A percentile compares a stretch with the other conserved stretches of the same genome.
Evolutionary conservation across 805 yeast species (phyloP).

Genomic region (Saturnispora halmiae): DNA sequence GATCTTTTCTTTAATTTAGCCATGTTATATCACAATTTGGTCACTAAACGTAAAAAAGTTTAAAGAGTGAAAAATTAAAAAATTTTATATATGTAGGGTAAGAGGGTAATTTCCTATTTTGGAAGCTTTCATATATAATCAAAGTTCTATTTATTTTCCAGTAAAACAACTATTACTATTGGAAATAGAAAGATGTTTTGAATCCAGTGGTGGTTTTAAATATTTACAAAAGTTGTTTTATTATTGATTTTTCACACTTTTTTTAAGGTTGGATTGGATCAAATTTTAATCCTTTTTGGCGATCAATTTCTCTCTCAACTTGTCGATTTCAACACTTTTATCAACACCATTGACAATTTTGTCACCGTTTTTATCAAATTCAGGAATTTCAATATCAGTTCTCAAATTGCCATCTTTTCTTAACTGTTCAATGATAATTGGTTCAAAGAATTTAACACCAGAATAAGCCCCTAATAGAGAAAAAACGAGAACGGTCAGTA

Average conservation of each 20-base stretch:
- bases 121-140: too few species aligned
- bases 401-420: conserved; percentile 58
- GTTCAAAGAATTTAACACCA: conserved; percentile 65
- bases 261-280: neutral
- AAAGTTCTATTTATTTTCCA: neutral
- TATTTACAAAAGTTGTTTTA: neutral
- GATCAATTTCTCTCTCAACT: conserved; percentile 16
- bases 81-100: neutral
- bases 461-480: conserved; percentile 37
- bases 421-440: conserved; percentile 58
- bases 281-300: conserved; percentile 14
- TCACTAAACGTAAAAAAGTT: too few species aligned
- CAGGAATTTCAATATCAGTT: conserved; percentile 48
- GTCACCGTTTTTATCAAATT: conserved; percentile 39
- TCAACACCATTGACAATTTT: conserved; percentile 21
- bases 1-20: conserved; percentile 68
- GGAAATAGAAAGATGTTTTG: too few species aligned
- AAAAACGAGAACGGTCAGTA: conserved; percentile 22
- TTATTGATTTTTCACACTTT: neutral
- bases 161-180: neutral
- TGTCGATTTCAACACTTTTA: conserved; percentile 16
- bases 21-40: conserved; percentile 37
- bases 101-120: conserved; percentile 3
- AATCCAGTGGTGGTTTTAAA: neutral
- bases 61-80: neutral